Conservation (phyloP, 306 rosid species). For the Trichosanthes truncata region DNA sequence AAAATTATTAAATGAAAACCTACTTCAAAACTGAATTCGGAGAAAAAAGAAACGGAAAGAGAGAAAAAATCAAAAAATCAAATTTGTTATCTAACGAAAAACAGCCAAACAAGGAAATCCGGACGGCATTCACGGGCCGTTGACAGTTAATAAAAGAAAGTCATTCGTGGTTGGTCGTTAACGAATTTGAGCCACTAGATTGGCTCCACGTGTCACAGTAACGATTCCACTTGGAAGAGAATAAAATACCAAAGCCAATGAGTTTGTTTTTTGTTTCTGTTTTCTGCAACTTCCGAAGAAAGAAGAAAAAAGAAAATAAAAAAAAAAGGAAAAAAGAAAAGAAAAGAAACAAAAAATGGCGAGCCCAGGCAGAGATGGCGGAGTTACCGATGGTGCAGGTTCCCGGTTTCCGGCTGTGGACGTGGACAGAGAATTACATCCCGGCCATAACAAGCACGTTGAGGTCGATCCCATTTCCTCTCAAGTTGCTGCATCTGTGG, state of each 20-base stretch:
- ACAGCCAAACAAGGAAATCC: not conserved
- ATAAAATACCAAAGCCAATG: not conserved
- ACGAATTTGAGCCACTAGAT: not conserved
- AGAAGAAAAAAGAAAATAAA: not conserved
- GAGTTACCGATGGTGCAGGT: slow-evolving; percentile 13
- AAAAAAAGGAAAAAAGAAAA: not conserved
- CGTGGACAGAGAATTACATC: slow-evolving; percentile 25
- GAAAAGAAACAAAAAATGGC: slow-evolving; percentile 50
- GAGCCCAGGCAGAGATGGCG: slow-evolving; percentile 16
- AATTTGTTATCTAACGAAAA: not conserved
- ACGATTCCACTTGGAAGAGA: not conserved
- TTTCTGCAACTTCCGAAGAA: not conserved
- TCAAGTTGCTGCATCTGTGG: slow-evolving; percentile 36
- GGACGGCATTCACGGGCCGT: slow-evolving; percentile 4
- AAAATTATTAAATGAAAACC: too few relatives aligned
- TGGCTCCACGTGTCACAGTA: not conserved
- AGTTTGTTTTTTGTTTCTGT: not conserved
- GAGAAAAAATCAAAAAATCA: too few relatives aligned
- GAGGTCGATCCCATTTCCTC: slow-evolving; percentile 38
- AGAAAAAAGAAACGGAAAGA: too few relatives aligned
- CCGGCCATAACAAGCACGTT: slow-evolving; percentile 18
- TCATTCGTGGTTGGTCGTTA: slow-evolving; percentile 4
- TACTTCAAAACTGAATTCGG: too few relatives aligned
- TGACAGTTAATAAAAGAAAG: slow-evolving; percentile 16
- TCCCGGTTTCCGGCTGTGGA: slow-evolving; percentile 33